phyloP scores from a whole-genome alignment of 345 rosid genomes.

The Eucalyptus sp. region DNA sequence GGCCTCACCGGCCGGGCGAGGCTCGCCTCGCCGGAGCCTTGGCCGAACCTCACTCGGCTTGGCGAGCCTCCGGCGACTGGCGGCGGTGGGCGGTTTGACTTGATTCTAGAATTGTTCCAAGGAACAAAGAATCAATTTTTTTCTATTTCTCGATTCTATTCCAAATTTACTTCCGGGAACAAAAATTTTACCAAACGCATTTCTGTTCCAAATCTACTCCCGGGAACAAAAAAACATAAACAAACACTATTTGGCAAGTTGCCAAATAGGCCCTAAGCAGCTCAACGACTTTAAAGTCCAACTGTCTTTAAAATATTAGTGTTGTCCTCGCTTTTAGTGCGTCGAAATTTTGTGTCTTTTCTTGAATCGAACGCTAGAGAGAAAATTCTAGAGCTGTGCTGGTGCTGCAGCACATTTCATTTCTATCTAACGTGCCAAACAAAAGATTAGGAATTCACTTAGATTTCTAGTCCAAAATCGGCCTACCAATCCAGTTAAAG shows the following conservation, averaged over 20 bases:
- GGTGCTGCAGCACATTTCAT: neutral
- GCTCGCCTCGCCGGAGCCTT: too few relatives aligned
- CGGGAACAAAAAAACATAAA: too few relatives aligned
- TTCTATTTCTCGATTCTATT: too few relatives aligned
- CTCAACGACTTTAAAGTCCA: neutral
- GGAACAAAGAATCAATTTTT: too few relatives aligned
- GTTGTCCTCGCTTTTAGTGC: neutral
- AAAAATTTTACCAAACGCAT: too few relatives aligned
- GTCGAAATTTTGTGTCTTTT: neutral
- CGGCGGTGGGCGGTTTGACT: too few relatives aligned
- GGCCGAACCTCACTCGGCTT: too few relatives aligned
- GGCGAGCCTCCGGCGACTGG: too few relatives aligned
- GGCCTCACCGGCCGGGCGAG: accelerated
- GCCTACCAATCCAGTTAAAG: neutral
- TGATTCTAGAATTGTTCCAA: too few relatives aligned
- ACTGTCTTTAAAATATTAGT: neutral
- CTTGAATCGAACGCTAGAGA: accelerated
- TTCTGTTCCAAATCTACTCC: too few relatives aligned
- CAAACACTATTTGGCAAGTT: too few relatives aligned
- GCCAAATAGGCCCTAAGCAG: accelerated
- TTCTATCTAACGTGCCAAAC: neutral
- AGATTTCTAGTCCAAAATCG: neutral
- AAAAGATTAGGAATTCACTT: neutral
- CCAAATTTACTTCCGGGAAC: too few relatives aligned
- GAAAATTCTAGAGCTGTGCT: neutral